phyloP scores from a whole-genome alignment of 805 yeast species.

The Kuraishia cidri region DNA sequence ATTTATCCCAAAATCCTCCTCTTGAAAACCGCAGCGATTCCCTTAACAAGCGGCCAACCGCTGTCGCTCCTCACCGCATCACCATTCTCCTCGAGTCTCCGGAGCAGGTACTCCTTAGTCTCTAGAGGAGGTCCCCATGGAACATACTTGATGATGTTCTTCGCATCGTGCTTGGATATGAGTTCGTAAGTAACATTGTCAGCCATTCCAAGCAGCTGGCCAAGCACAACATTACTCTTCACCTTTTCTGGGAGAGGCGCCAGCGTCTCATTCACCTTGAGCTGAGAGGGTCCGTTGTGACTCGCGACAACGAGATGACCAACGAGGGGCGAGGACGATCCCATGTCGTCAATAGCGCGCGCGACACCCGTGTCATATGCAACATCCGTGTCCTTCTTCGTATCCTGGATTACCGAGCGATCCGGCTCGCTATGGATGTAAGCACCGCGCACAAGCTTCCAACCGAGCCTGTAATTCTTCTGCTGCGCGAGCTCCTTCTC shows the following conservation, averaged over 20 bases:
- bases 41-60: conserved; percentile 65
- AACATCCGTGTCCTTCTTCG: conserved; percentile 73
- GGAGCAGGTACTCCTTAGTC: conserved; percentile 79
- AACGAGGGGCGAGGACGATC: conserved; percentile 30
- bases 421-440: conserved; percentile 84
- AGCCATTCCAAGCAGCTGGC: conserved; percentile 93
- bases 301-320: conserved; percentile 88
- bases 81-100: conserved; percentile 93
- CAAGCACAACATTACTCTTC: conserved; percentile 63
- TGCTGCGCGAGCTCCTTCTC: conserved; percentile 61
- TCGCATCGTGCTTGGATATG: conserved; percentile 51
- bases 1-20: conserved; percentile 19
- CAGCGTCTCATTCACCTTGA: conserved; percentile 55
- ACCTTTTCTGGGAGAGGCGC: conserved; percentile 7
- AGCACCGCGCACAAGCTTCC: conserved; percentile 93
- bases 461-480: conserved; percentile 63
- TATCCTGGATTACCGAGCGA: conserved; percentile 62
- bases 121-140: conserved; percentile 98
- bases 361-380: conserved; percentile 68
- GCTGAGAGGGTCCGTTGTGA: conserved; percentile 76
- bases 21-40: conserved; percentile 29
- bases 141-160: conserved; percentile 83
- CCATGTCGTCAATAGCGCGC: conserved; percentile 49
- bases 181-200: conserved; percentile 79
- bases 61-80: conserved; percentile 84